phyloP scores from a whole-genome alignment of 2,329 filamentous ascomycete species.

The Trichothecium roseum region DNA sequence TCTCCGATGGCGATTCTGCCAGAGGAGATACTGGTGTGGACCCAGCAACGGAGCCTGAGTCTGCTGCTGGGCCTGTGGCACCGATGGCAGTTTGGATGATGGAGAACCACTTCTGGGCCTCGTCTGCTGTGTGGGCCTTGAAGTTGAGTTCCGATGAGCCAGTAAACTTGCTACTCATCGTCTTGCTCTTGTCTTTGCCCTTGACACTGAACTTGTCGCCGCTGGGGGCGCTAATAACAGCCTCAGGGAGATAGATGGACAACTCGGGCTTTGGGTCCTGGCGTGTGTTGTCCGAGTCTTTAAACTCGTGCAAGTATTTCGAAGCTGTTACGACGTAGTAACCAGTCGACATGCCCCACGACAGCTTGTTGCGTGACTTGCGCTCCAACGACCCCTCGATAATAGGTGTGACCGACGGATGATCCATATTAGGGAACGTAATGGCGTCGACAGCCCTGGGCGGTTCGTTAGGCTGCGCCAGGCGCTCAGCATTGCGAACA shows the following conservation, averaged over 20 bases:
- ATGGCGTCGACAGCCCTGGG: conserved; percentile 66
- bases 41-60: conserved; percentile 12
- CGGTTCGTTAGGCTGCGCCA: conserved; percentile 69
- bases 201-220: conserved; percentile 89
- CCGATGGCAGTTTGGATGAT: conserved; percentile 56
- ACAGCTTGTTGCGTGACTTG: conserved; percentile 78
- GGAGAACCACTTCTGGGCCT: conserved; percentile 79
- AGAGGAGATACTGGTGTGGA: conserved; percentile 18
- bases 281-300: conserved; percentile 67
- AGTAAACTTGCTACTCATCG: conserved; percentile 69
- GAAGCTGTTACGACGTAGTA: conserved; percentile 89
- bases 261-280: conserved; percentile 74
- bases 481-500: conserved; percentile 55
- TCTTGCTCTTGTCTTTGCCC: conserved; percentile 82
- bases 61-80: conserved; percentile 27
- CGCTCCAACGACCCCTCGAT: conserved; percentile 85
- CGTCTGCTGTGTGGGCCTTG: conserved; percentile 72
- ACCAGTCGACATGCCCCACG: conserved; percentile 63
- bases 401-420: conserved; percentile 66
- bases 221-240: conserved; percentile 58
- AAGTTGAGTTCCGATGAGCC: conserved; percentile 74
- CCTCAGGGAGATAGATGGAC: conserved; percentile 87
- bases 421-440: conserved; percentile 80
- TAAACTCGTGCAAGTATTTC: conserved; percentile 92
- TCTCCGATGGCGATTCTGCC: conserved; percentile 4